A percentile compares a stretch with the other conserved stretches of the same genome.
These are phyloP conservation scores for Pilatotrama ljubarskyi DNA, from an alignment of 768 basidiomycete genomes.

Conservation along the genomic window DNA sequence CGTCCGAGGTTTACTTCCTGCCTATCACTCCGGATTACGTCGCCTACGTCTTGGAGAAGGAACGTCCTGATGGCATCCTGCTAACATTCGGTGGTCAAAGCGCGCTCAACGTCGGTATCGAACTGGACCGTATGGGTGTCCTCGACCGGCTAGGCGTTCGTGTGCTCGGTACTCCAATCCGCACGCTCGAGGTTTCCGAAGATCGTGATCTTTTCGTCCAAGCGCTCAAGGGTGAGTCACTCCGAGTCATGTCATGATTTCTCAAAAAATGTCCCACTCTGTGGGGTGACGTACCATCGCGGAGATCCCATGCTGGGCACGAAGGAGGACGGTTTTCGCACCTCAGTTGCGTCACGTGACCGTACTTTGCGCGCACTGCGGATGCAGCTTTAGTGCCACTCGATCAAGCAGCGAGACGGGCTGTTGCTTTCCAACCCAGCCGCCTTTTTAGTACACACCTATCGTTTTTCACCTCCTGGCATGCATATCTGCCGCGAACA, in stretches of 20 bases:
- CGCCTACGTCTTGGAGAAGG: constrained; percentile 97
- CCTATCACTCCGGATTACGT: constrained; percentile 97
- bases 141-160: constrained; percentile 89
- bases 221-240: constrained; percentile 82
- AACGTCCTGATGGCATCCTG: constrained; percentile 94
- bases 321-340: too few species aligned
- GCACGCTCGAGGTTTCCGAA: constrained; percentile 94
- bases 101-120: constrained; percentile 96
- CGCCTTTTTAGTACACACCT: too few species aligned
- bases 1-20: constrained; percentile 95
- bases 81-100: constrained; percentile 98
- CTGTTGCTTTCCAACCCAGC: too few species aligned
- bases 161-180: constrained; percentile 93
- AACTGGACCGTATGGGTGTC: constrained; percentile 94
- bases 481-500: too few species aligned
- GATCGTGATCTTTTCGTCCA: constrained; percentile 95
- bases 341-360: too few species aligned
- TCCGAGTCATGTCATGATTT: background rate
- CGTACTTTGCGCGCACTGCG: too few species aligned
- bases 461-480: too few species aligned
- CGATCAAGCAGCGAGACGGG: too few species aligned
- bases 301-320: too few species aligned
- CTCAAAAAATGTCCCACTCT: too few species aligned
- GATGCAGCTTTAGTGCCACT: too few species aligned
- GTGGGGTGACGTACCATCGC: too few species aligned